Percentiles rank a stretch among this genome's conserved stretches.
phyloP scores from a whole-genome alignment of 1,284 basidiomycete species.

The Crocinoboletus sp. region DNA sequence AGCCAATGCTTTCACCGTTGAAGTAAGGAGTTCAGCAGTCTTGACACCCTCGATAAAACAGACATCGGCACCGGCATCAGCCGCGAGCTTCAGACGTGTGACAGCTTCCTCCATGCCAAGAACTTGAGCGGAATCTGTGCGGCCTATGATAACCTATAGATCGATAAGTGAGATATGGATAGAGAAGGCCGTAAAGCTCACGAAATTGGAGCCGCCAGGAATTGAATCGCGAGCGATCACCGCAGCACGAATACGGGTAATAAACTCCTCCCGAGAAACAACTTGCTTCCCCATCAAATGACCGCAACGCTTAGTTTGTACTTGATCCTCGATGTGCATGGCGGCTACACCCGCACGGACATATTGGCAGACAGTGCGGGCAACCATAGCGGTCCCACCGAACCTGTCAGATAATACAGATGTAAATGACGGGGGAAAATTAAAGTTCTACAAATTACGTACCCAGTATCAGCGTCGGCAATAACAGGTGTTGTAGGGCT shows the following conservation, averaged over 20 bases:
- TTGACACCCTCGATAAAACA: constrained; percentile 83
- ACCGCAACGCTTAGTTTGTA: constrained; percentile 79
- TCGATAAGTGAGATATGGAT: background rate
- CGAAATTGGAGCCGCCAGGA: constrained; percentile 69
- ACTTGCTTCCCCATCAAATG: constrained; percentile 78
- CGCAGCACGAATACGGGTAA: constrained; percentile 73
- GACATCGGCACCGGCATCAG: constrained; percentile 74
- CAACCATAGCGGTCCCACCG: constrained; percentile 73
- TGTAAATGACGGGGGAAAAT: background rate
- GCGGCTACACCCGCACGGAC: constrained; percentile 68
- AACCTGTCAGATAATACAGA: constrained; percentile 40
- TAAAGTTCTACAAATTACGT: constrained; percentile 4
- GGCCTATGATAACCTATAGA: constrained; percentile 67
- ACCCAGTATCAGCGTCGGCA: constrained; percentile 80
- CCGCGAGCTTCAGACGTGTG: constrained; percentile 62
- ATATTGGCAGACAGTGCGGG: constrained; percentile 72
- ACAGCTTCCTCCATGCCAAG: constrained; percentile 80
- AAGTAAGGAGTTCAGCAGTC: constrained; percentile 59
- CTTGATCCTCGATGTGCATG: constrained; percentile 81
- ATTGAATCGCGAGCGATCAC: constrained; percentile 67
- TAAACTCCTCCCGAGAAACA: constrained; percentile 68
- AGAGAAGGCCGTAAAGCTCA: constrained; percentile 18
- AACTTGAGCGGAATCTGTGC: constrained; percentile 79
- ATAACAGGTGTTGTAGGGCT: constrained; percentile 66
- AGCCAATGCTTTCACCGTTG: constrained; percentile 60